Percentiles rank a stretch among this genome's conserved stretches.
phyloP scores from a whole-genome alignment of 371 early-diverging fungal species.

The Sporodiniella umbellata region DNA sequence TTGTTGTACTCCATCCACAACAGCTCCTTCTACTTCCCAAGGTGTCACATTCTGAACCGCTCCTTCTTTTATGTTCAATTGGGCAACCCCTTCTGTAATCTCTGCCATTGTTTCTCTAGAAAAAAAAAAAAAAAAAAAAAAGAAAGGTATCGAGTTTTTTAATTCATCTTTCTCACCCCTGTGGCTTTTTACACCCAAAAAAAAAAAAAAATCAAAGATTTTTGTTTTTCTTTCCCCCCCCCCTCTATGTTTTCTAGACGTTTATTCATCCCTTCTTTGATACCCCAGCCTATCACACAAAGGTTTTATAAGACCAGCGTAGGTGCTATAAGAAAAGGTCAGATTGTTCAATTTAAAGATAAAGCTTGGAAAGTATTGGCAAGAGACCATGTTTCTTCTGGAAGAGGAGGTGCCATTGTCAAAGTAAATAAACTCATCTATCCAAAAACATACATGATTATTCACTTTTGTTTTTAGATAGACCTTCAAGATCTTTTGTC shows the following conservation, averaged over 20 bases:
- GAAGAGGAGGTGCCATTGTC: slow-evolving; percentile 51
- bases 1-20: slow-evolving; percentile 80
- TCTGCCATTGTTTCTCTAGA: slow-evolving; percentile 9
- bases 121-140: background rate
- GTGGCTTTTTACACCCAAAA: too few species aligned
- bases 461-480: slow-evolving; percentile 34
- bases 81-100: slow-evolving; percentile 3
- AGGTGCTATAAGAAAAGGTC: slow-evolving; percentile 44
- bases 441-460: background rate
- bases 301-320: slow-evolving; percentile 42
- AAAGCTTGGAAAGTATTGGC: slow-evolving; percentile 43
- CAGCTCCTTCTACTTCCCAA: slow-evolving; percentile 96
- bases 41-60: slow-evolving; percentile 83
- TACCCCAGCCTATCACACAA: slow-evolving; percentile 2
- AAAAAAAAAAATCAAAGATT: background rate
- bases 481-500: slow-evolving; percentile 61
- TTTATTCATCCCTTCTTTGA: slow-evolving; percentile 1
- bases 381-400: slow-evolving; percentile 42
- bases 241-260: background rate
- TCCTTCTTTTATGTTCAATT: slow-evolving; percentile 11
- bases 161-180: too few species aligned
- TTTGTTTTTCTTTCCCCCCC: background rate
- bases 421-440: slow-evolving; percentile 28
- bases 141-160: background rate
- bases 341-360: slow-evolving; percentile 44